Percentiles rank a stretch among this genome's conserved stretches.
Evolutionary conservation across 2,329 filamentous ascomycete species (phyloP).

Genomic region (Tolypocladium nubicola): DNA sequence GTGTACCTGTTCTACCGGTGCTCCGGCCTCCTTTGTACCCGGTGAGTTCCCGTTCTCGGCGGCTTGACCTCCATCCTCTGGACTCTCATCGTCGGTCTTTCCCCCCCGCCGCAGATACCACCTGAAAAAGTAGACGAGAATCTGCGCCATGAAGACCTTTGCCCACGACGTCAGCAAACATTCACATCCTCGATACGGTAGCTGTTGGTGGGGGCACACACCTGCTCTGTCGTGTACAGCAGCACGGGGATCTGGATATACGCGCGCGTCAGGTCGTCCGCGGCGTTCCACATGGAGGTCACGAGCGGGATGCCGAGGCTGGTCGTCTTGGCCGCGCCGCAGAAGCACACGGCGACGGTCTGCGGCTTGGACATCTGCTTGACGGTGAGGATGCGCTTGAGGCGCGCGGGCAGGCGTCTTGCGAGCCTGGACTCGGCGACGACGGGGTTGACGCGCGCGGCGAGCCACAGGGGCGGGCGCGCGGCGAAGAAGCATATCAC

Average conservation of each 20-base stretch:
- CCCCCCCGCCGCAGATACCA: constrained; percentile 25
- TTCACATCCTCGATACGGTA: background rate
- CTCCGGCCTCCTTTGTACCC: background rate
- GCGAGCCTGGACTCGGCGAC: constrained; percentile 18
- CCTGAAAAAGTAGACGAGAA: constrained; percentile 34
- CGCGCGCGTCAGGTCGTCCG: constrained; percentile 41
- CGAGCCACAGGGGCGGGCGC: constrained; percentile 26
- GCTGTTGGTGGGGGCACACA: constrained; percentile 5
- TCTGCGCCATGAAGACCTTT: constrained; percentile 32
- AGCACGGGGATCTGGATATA: constrained; percentile 55
- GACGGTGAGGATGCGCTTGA: constrained; percentile 29
- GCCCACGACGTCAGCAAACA: background rate
- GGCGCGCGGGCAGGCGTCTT: constrained; percentile 13
- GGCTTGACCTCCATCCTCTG: background rate
- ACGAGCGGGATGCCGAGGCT: constrained; percentile 58
- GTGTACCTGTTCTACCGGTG: background rate
- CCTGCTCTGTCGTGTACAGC: constrained; percentile 49
- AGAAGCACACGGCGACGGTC: constrained; percentile 62
- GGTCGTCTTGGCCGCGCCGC: constrained; percentile 62
- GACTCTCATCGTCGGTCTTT: constrained; percentile 12
- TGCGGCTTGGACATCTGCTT: constrained; percentile 47
- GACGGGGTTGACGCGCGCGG: constrained; percentile 19
- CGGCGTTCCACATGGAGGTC: constrained; percentile 54
- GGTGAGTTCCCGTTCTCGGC: background rate
- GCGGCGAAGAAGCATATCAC: constrained; percentile 45